Conservation (phyloP, 352 stramenopile genomes). For the Globisporangium spinosum region DNA sequence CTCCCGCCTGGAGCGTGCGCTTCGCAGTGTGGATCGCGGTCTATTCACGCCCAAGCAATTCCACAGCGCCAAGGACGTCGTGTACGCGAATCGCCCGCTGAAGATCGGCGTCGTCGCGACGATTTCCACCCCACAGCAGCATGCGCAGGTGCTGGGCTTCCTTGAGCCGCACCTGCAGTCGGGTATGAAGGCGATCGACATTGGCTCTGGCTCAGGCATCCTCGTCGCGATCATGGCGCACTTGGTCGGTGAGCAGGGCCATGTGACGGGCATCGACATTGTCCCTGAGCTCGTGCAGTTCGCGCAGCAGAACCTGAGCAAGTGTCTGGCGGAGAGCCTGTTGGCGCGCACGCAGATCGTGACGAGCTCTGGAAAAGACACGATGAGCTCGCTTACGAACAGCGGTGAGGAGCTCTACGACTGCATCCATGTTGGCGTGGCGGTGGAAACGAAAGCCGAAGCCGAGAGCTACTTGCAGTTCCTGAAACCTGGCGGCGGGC, state of each 20-base stretch:
- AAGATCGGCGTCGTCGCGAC: slow-evolving; percentile 78
- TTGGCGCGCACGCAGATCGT: slow-evolving; percentile 40
- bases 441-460: slow-evolving; percentile 70
- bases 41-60: slow-evolving; percentile 47
- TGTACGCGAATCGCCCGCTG: slow-evolving; percentile 73
- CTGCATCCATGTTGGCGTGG: slow-evolving; percentile 79
- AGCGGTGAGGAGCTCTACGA: slow-evolving; percentile 37
- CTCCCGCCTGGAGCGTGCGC: slow-evolving; percentile 56
- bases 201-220: slow-evolving; percentile 80
- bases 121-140: slow-evolving; percentile 85
- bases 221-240: slow-evolving; percentile 76
- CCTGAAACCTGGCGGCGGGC: slow-evolving; percentile 61
- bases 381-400: slow-evolving; percentile 22
- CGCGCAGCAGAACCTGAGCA: slow-evolving; percentile 57
- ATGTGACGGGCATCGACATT: slow-evolving; percentile 74
- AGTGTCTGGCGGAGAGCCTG: slow-evolving; percentile 34
- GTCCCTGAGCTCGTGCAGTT: slow-evolving; percentile 70
- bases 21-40: slow-evolving; percentile 62
- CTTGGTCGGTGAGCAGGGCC: slow-evolving; percentile 50
- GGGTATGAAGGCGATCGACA: slow-evolving; percentile 58
- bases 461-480: slow-evolving; percentile 64
- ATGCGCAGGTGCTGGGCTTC: slow-evolving; percentile 72
- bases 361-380: slow-evolving; percentile 40
- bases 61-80: slow-evolving; percentile 21
- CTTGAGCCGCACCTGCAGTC: slow-evolving; percentile 62